Base-by-base conservation (phyloP, 305 asterid genomes). In the Fraxinus angustifolia region DNA sequence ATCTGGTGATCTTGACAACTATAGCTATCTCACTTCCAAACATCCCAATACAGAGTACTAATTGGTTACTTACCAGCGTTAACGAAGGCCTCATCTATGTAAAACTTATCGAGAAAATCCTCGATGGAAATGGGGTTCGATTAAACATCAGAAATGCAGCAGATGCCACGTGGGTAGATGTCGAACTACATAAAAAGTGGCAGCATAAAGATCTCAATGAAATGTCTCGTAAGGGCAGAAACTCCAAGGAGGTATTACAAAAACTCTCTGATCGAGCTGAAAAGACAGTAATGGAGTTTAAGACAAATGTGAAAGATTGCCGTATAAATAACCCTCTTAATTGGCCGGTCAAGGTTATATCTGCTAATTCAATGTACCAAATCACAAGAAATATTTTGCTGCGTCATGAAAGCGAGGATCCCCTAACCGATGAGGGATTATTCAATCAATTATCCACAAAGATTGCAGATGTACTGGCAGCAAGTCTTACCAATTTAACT, bases 281-380 rank as follows among this genome's bases (percentile, higher is more conserved):
- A 78, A 82, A 11, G 53, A 81, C 77, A n/a, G 50, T 85, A 45
- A 3, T 40, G 45, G 89, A 88, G 60, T 81, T 90, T 82, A 85
- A 79, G 76, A 79, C 34, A 50, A 88, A 81, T 26, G 70, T 21
- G 84, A 82, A 77, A 36, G 87, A 79, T 78, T 81, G 78, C 38
- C 40, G 71, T 26, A 82, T 78, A 80, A 88, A 86, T 1, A 83
- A 91, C 77, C 89, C 90, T 71, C 75, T 78, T 3, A 78, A 89
- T 60, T 89, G 94, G 91, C 92, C 93, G 0, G 76, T 84, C 30
- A 87, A 73, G 81, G 84, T 83, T 2, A 40, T 90, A 65, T 92
- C 93, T 38, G 91, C 97, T 8, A 84, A 91, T 75, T 87, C 93
- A 3, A 90, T 92, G 97, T 88, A 90, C 83, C 77, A 87, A 72